Percentiles rank a stretch among this genome's conserved stretches.
These are phyloP conservation scores for Mortierella alpina DNA, from an alignment of 192 early-diverging fungal species.

Conservation along the genomic window DNA sequence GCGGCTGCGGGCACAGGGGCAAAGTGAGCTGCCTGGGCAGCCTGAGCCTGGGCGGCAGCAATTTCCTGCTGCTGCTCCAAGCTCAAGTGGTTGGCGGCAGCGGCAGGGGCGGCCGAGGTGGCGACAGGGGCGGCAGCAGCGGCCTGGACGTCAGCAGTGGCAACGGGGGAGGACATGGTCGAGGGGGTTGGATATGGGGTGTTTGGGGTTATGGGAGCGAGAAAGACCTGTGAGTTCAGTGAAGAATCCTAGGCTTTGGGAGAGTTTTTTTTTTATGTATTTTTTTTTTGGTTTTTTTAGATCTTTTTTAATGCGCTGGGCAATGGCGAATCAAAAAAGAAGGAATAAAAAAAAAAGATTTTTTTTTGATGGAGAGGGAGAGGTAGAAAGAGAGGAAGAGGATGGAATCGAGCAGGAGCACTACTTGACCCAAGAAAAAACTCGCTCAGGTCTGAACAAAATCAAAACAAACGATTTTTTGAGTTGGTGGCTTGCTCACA, in stretches of 20 bases:
- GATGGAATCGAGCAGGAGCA: background rate
- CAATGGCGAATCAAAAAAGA: slow-evolving; percentile 21
- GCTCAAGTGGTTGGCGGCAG: slow-evolving; percentile 57
- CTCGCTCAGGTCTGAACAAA: too few relatives aligned
- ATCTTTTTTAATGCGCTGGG: slow-evolving; percentile 25
- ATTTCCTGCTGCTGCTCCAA: slow-evolving; percentile 65
- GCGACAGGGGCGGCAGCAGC: slow-evolving; percentile 52
- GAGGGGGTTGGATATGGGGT: background rate
- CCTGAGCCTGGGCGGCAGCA: slow-evolving; percentile 59
- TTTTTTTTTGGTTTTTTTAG: slow-evolving; percentile 22
- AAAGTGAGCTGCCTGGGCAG: slow-evolving; percentile 58
- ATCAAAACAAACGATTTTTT: too few relatives aligned
- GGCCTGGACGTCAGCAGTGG: slow-evolving; percentile 48
- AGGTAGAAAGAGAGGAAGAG: background rate
- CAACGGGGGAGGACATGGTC: slow-evolving; percentile 41
- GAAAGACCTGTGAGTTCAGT: slow-evolving; percentile 33
- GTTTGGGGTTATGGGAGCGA: slow-evolving; percentile 1
- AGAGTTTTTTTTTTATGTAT: background rate
- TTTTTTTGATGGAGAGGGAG: slow-evolving; percentile 3
- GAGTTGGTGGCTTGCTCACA: too few relatives aligned
- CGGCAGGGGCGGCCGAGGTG: slow-evolving; percentile 50
- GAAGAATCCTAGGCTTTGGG: slow-evolving; percentile 24
- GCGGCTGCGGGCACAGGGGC: slow-evolving; percentile 53
- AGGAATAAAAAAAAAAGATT: slow-evolving; percentile 9
- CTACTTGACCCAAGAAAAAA: background rate